Evolutionary conservation across 805 yeast species (phyloP), one percentile per base, ranked within the genome.

Genomic region (Saccharomycopsis sp.): DNA sequence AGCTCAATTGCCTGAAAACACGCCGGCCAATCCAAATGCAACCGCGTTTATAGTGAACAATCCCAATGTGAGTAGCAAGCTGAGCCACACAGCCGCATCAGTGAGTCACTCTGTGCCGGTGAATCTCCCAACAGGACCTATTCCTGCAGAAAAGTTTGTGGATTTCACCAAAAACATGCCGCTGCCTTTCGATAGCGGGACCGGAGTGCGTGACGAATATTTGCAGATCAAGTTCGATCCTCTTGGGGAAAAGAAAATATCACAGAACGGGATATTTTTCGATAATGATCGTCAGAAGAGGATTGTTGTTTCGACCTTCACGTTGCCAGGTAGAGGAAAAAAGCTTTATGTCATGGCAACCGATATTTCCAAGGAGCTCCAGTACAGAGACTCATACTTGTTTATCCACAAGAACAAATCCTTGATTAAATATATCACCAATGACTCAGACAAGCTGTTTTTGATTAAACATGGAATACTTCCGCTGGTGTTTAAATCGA

Each of bases 281-380:
- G 59, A 59, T 29, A 20, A 35, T 1, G 52, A 47, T 2, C 47
- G 49, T 2, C 55, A 62, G 20, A 47, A 55, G 19, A 44, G 58
- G 23, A 51, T 62, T 14, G 47, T 59, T 9, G 56, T 62, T 2
- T 55, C 64, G 7, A 62, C 62, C 3, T 62, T 62, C 38, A 62
- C 64, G 8, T 53, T 62, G 44, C 64, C 64, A 1, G 64, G 64
- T 9, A 54, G 55, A 47, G 64, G 64, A 1, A 62, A 59, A 44
- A 59, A 56, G 41, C 51, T 59, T 8, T 62, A 49, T 55, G 55
- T 52, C 2, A 55, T 62, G 62, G 61, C 64, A 2, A 57, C 62
- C 17, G 64, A 62, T 54, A 57, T 59, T 41, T 57, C 61, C 2
- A 62, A 62, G 55, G 64, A 62, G 49, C 50, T 62, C 9, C 62